Evolutionary conservation across 176 grass and related monocot genomes (phyloP), one percentile per base, ranked within the genome.

Genomic region (Oryza glaberrima): DNA sequence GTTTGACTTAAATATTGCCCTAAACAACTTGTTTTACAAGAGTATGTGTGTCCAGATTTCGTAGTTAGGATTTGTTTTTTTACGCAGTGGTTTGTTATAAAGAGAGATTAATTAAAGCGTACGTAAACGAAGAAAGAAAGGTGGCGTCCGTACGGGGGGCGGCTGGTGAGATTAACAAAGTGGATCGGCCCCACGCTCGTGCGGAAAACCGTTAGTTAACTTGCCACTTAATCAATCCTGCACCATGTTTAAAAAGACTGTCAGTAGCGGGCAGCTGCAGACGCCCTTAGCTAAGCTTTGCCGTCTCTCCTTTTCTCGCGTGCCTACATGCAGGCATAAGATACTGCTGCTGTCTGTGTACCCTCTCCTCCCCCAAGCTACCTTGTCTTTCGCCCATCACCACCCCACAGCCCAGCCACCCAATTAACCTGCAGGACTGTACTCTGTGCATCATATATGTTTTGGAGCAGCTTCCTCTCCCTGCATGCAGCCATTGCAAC

Each of bases 291-390:
- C 9, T 44, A 44, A 22, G 20, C n/a, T 63, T 63, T 63, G 58
- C 23, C n/a, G 52, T 63, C 20, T 58, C 66, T 88, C 61, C 87
- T 88, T 88, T 88, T 75, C 64, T 61, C 25, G 87, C 87, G 64
- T 89, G 87, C 48, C 14, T 41, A 46, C 69, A 51, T 14, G 15
- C 14, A 34, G 68, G 10, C 49, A 47, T 52, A 52, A 67, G 54
- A 87, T 72, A 72, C 74, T 22, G 49, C 11, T 12, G 6, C n/a
- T 12, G 1, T 41, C 9, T 43, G 49, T 60, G 52, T 56, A 56
- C 52, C 17, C 16, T 56, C 47, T 12, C 12, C 13, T 40, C 34
- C 34, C 4, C 30, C 28, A 30, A 30, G 28, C 28, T 35, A 35
- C 3, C 38, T 67, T 32, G 61, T 46, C 70, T 45, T 16, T 19